phyloP scores from a whole-genome alignment of 2,329 filamentous ascomycete genomes.

The Ophiocordyceps australis region DNA sequence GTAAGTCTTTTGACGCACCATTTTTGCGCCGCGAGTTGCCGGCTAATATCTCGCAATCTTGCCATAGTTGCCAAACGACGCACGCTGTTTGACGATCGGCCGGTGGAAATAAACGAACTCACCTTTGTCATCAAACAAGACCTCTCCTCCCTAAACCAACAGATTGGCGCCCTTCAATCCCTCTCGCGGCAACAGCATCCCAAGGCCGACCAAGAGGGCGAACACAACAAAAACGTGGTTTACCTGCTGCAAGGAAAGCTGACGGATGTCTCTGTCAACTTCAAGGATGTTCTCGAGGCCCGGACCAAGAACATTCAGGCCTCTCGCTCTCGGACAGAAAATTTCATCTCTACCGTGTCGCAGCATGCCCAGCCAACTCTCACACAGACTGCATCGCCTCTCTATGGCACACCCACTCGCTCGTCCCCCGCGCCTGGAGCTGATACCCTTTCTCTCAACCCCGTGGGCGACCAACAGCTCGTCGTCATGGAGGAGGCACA shows the following conservation, averaged over 20 bases:
- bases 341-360: constrained; percentile 84
- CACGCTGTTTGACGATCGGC: constrained; percentile 91
- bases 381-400: constrained; percentile 61
- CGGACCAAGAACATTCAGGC: constrained; percentile 97
- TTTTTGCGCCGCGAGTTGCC: neutral
- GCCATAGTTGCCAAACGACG: constrained; percentile 85
- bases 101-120: constrained; percentile 91
- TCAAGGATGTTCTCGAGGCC: constrained; percentile 93
- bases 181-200: constrained; percentile 65
- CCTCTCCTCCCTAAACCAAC: constrained; percentile 63
- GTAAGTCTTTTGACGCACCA: constrained; percentile 22
- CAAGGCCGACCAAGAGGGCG: constrained; percentile 61
- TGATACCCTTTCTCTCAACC: constrained; percentile 73
- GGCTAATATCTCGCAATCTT: neutral
- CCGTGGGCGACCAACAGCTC: constrained; percentile 67
- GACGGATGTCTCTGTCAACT: constrained; percentile 82
- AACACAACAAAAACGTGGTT: constrained; percentile 96
- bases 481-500: constrained; percentile 85
- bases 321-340: constrained; percentile 78
- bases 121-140: constrained; percentile 98
- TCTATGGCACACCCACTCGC: constrained; percentile 64
- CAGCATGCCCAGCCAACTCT: constrained; percentile 53
- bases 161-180: constrained; percentile 68
- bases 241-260: constrained; percentile 81
- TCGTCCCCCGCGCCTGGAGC: constrained; percentile 46